Evolutionary conservation across 805 yeast species (phyloP), one percentile per base, ranked within the genome.

Genomic region (Wickerhamiella azyma): DNA sequence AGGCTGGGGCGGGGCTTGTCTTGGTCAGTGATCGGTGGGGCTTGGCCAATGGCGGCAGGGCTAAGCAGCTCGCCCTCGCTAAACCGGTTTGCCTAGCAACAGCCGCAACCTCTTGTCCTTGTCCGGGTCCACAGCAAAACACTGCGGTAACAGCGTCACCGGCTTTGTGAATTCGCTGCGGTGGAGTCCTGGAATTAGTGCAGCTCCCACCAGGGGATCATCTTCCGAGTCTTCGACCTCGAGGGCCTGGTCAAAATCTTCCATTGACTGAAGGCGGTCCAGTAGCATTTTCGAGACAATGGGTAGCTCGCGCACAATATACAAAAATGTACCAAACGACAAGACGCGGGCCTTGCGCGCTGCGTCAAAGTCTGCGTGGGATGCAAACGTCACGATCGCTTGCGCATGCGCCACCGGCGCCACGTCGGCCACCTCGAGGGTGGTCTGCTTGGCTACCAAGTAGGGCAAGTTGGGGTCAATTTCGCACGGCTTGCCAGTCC

Each of bases 381-480:
- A 19, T 16, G 35, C 16, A 28, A 42, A 42, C 9, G 45, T 36
- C n/a, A 42, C 45, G n/a, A 42, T 35, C 13, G 45, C 45, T 14
- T 42, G 39, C 9, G 38, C 38, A 17, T 33, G 18, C 19, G 39
- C 38, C 9, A 41, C 38, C 14, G 44, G 44, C 13, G 44, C 44
- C 32, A 41, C 44, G 17, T 41, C 44, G 14, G 33, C 39, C 11
- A 41, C 38, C 14, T 13, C 37, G 30, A 41, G 29, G 14, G 32
- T 30, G n/a, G 39, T 14, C 33, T 30, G 33, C 33, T 92, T 92
- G 54, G 85, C 94, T 41, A 77, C 75, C 62, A 92, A 70, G 58
- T 63, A 85, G 6, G 89, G 88, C 39, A 89, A 58, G 61, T 92
- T 98, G 39, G 71, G 71, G 21, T 60, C 59, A 1, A 80, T 28